These are phyloP conservation scores for Anacardium occidentale DNA, from an alignment of 345 rosid genomes.

Conservation along the genomic window DNA sequence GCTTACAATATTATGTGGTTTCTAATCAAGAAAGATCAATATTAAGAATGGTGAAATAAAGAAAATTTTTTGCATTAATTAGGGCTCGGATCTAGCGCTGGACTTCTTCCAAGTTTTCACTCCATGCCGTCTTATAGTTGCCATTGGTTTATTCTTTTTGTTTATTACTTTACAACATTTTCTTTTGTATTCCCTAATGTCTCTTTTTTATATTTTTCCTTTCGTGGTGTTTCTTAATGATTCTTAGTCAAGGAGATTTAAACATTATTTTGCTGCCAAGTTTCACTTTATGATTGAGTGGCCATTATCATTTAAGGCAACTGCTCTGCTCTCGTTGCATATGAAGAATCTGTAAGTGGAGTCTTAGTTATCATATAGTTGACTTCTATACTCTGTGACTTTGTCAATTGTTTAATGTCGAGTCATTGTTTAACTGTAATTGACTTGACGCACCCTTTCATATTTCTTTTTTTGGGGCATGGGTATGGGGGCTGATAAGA, in stretches of 20 bases:
- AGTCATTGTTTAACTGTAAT: neutral
- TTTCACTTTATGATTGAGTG: neutral
- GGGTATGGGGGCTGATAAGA: neutral
- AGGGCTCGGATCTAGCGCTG: neutral
- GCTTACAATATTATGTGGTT: neutral
- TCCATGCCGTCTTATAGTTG: neutral
- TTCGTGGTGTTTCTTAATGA: neutral
- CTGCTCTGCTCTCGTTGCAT: neutral
- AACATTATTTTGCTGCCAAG: neutral
- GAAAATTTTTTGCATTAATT: neutral
- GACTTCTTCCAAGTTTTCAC: neutral
- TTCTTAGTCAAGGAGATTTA: conserved; percentile 2
- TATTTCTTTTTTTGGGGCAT: neutral
- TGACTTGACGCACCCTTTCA: neutral
- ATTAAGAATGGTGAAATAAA: neutral
- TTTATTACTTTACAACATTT: neutral
- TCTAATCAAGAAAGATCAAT: neutral
- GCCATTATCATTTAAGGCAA: neutral
- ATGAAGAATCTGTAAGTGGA: neutral
- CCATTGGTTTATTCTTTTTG: neutral
- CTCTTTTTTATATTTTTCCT: neutral
- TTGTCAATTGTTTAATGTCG: neutral
- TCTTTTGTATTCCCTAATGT: neutral
- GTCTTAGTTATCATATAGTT: neutral
- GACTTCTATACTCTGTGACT: neutral